Evolutionary conservation across 2,329 filamentous ascomycete genomes (phyloP).

Genomic region (Aspergillus terreus): DNA sequence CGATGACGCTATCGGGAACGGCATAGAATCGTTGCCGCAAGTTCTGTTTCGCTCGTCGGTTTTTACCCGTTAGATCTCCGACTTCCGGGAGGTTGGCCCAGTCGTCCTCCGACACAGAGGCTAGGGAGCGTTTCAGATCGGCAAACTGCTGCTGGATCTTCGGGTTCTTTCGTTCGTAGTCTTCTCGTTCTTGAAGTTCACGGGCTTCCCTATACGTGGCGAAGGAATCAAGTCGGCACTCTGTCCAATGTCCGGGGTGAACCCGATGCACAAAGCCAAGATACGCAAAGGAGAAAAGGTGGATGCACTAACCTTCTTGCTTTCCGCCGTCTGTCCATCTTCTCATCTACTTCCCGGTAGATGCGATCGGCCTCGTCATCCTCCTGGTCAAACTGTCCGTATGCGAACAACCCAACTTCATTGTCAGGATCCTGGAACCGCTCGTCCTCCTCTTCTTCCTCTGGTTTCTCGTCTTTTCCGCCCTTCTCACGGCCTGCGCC

Average conservation of each 20-base stretch:
- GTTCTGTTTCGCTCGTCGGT: slow-evolving; percentile 78
- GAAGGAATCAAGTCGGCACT: slow-evolving; percentile 68
- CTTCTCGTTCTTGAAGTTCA: slow-evolving; percentile 84
- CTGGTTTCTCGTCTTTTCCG: slow-evolving; percentile 59
- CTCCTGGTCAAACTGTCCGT: slow-evolving; percentile 92
- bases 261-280: slow-evolving; percentile 59
- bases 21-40: slow-evolving; percentile 86
- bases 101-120: slow-evolving; percentile 86
- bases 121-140: slow-evolving; percentile 86
- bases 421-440: slow-evolving; percentile 96
- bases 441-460: slow-evolving; percentile 71
- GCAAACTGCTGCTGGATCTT: slow-evolving; percentile 98
- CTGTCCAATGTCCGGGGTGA: slow-evolving; percentile 62
- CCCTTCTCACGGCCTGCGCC: slow-evolving; percentile 69
- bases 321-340: slow-evolving; percentile 87
- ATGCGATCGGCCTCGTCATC: slow-evolving; percentile 97
- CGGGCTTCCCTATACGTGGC: slow-evolving; percentile 78
- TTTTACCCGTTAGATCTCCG: slow-evolving; percentile 93
- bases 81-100: slow-evolving; percentile 96
- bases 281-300: slow-evolving; percentile 14
- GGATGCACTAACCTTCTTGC: slow-evolving; percentile 71
- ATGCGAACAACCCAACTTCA: slow-evolving; percentile 91
- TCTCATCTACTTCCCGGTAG: slow-evolving; percentile 93
- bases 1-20: slow-evolving; percentile 91
- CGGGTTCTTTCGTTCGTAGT: slow-evolving; percentile 95